Evolutionary conservation across 1,139 yeast species (phyloP).

Genomic region (Magnusiomyces magnusii): DNA sequence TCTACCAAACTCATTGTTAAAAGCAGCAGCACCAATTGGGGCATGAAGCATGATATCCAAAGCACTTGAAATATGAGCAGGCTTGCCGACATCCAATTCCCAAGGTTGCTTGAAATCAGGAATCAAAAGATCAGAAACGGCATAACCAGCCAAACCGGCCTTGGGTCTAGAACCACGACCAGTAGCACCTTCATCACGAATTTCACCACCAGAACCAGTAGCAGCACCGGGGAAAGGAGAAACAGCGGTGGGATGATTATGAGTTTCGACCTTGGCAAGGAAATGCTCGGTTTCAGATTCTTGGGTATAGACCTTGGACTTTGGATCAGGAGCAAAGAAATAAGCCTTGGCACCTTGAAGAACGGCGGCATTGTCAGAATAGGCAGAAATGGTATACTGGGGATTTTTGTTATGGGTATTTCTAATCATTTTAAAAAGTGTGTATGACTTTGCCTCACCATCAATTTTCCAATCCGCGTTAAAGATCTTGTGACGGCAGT

Average conservation of each 20-base stretch:
- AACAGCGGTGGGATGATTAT: slow-evolving; percentile 98
- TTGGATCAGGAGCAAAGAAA: slow-evolving; percentile 72
- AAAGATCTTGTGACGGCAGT: slow-evolving; percentile 98
- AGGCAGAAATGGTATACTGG: slow-evolving; percentile 82
- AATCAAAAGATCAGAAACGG: slow-evolving; percentile 84
- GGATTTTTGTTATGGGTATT: slow-evolving; percentile 83
- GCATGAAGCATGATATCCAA: slow-evolving; percentile 96
- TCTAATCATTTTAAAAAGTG: slow-evolving; percentile 92
- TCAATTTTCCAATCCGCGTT: slow-evolving; percentile 99
- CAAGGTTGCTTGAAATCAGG: slow-evolving; percentile 89
- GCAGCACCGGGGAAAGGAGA: slow-evolving; percentile 99
- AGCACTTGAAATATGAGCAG: slow-evolving; percentile 86
- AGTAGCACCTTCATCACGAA: slow-evolving; percentile 99
- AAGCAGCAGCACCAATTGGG: slow-evolving; percentile 96
- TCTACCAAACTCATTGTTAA: slow-evolving; percentile 97
- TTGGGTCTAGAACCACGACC: slow-evolving; percentile 97
- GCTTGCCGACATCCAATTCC: slow-evolving; percentile 87
- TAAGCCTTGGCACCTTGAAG: slow-evolving; percentile 66
- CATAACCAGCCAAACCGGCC: slow-evolving; percentile 92
- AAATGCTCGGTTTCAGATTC: slow-evolving; percentile 77
- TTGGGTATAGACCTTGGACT: slow-evolving; percentile 64
- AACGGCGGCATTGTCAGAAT: slow-evolving; percentile 98
- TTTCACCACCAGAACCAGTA: slow-evolving; percentile 99
- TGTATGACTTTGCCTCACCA: slow-evolving; percentile 59
- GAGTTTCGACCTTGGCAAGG: slow-evolving; percentile 94